Evolutionary conservation across 768 basidiomycete species (phyloP).

Genomic region (Rhizopogon vinicolor): DNA sequence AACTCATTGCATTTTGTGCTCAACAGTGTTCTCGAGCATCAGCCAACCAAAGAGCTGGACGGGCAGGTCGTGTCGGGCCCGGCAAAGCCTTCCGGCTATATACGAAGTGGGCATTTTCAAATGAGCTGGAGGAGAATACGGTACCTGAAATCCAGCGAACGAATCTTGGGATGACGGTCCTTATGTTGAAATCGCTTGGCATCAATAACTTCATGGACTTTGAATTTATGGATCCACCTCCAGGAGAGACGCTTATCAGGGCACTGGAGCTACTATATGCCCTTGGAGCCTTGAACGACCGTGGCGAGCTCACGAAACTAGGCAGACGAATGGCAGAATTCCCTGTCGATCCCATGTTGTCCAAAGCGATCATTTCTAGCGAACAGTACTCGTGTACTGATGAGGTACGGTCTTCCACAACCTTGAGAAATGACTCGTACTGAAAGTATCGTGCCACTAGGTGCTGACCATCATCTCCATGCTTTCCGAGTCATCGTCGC

Average conservation of each 20-base stretch:
- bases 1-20: not conserved
- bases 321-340: constrained; percentile 98
- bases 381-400: constrained; percentile 94
- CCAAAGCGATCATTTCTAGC: constrained; percentile 93
- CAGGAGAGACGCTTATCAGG: constrained; percentile 95
- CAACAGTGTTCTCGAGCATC: constrained; percentile 91
- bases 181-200: constrained; percentile 92
- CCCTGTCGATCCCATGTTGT: constrained; percentile 97
- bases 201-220: constrained; percentile 99
- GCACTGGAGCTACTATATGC: constrained; percentile 93
- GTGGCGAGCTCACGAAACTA: constrained; percentile 95
- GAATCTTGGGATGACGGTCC: constrained; percentile 92
- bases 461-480: constrained; percentile 96
- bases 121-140: constrained; percentile 95
- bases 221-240: constrained; percentile 97
- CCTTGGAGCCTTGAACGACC: constrained; percentile 91
- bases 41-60: constrained; percentile 94
- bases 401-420: constrained; percentile 59
- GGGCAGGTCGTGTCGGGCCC: constrained; percentile 96
- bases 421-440: not conserved
- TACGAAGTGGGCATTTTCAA: constrained; percentile 96
- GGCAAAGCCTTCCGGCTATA: constrained; percentile 98
- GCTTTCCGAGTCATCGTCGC: constrained; percentile 91
- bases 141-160: constrained; percentile 99
- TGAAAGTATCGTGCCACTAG: constrained; percentile 31